These are phyloP conservation scores for Chytriomyces sp. DNA, from an alignment of 192 early-diverging fungal species.

Conservation along the genomic window DNA sequence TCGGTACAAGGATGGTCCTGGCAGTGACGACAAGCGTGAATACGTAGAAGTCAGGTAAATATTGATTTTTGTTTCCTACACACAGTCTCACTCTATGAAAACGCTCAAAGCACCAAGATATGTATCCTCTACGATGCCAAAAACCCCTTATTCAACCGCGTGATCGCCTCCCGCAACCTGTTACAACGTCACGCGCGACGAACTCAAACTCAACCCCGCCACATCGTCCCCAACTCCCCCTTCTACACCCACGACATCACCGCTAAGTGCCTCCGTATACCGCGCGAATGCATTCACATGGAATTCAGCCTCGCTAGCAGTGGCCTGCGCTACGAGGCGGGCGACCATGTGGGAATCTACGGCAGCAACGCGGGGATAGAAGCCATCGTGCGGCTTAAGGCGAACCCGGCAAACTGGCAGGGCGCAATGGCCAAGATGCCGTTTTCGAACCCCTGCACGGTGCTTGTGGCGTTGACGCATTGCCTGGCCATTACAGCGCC, in stretches of 20 bases:
- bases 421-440: slow-evolving; percentile 76
- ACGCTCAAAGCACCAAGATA: slow-evolving; percentile 22
- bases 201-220: slow-evolving; percentile 20
- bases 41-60: slow-evolving; percentile 38
- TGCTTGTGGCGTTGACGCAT: slow-evolving; percentile 82
- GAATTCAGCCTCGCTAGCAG: slow-evolving; percentile 88
- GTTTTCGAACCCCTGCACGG: slow-evolving; percentile 82
- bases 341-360: slow-evolving; percentile 95
- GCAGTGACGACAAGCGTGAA: slow-evolving; percentile 20
- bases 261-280: slow-evolving; percentile 31
- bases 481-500: slow-evolving; percentile 86
- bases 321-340: slow-evolving; percentile 83
- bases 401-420: slow-evolving; percentile 56
- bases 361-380: slow-evolving; percentile 79
- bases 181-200: slow-evolving; percentile 54
- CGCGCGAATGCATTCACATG: slow-evolving; percentile 88
- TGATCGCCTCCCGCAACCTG: slow-evolving; percentile 65
- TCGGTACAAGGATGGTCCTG: slow-evolving; percentile 36
- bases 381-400: slow-evolving; percentile 65
- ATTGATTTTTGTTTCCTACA: slow-evolving; percentile 9
- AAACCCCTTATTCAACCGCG: slow-evolving; percentile 77
- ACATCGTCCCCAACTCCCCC: slow-evolving; percentile 13
- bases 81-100: background rate
- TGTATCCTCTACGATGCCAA: slow-evolving; percentile 76
- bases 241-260: slow-evolving; percentile 1